Base-by-base conservation (phyloP, 179 eudicot species). In the Patellifolia procumbens region DNA sequence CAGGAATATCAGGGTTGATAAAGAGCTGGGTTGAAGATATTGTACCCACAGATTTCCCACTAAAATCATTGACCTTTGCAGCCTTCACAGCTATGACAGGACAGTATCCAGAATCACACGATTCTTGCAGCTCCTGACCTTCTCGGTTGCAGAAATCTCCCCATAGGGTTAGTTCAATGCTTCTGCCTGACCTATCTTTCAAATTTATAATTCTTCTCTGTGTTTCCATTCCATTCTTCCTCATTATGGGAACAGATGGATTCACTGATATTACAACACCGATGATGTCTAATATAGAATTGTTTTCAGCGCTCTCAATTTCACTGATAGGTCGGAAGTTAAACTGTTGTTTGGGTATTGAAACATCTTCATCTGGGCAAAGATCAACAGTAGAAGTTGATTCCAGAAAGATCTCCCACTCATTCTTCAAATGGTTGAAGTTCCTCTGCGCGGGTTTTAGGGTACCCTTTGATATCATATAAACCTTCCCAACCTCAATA, bases 201-300 rank as follows among this genome's bases (percentile, higher is more conserved):
- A 95, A 78, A 80, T 91, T 89, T 22, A 93, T 65, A 73, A 83
- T 76, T 82, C 99, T 89, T 81, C 91, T 90, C 72, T 89, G 98
- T 68, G 99, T 95, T 88, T 95, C 99, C 99, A 95, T 93, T 64
- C 99, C 99, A 76, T 95, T 95, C 86, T 93, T 95, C 46, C 97
- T 87, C 88, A 91, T 22, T 67, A 95, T 89, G 34, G 99, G 92
- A 65, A 93, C 89, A 16, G 96, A 93, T 75, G 98, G 98, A 76
- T 91, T 89, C 61, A 95, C 95, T 60, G 83, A 48, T 58, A 81
- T 88, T 28, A 95, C 92, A 22, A 95, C 71, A 53, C 97, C 99
- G 65, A 95, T 90, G 34, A 95, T 74, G 62, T 95, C 99, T 24
- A 95, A 28, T 48, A 95, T 90, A 34, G 97, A 85, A 80, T 93